Evolutionary conservation across 73 alveolate species (phyloP).

Genomic region (Tetrahymena elliotti): DNA sequence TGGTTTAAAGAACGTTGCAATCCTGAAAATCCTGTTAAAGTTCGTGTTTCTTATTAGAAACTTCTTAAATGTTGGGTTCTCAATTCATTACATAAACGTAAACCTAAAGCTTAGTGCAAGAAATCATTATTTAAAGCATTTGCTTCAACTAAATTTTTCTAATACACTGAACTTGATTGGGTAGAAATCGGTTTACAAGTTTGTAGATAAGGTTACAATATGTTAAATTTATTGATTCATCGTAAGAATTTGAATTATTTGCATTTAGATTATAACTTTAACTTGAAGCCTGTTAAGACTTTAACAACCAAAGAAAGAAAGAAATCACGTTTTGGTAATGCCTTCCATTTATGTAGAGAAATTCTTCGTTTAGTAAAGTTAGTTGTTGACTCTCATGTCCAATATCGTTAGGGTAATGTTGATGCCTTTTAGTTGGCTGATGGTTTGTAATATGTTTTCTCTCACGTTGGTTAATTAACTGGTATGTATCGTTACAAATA

Average conservation of each 20-base stretch:
- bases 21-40: conserved; percentile 97
- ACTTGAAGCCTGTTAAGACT: conserved; percentile 99
- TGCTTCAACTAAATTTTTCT: conserved; percentile 97
- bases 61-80: conserved; percentile 98
- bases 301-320: conserved; percentile 98
- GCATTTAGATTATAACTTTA: conserved; percentile 99
- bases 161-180: conserved; percentile 99
- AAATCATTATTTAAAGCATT: conserved; percentile 95
- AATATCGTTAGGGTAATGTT: conserved; percentile 97
- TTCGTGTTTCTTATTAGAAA: conserved; percentile 98
- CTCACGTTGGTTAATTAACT: conserved; percentile 99
- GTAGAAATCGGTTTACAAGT: conserved; percentile 99
- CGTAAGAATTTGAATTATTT: conserved; percentile 98
- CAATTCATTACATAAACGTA: conserved; percentile 91
- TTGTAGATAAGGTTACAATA: conserved; percentile 99
- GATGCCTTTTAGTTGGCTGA: conserved; percentile 99
- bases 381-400: conserved; percentile 97
- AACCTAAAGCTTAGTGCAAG: conserved; percentile 93
- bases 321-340: conserved; percentile 99
- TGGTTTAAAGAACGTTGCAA: conserved; percentile 99
- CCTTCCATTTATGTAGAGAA: conserved; percentile 99
- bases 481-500: conserved; percentile 99
- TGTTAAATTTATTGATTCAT: conserved; percentile 98
- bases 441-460: conserved; percentile 97
- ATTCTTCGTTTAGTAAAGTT: conserved; percentile 95